Evolutionary conservation across 1,139 yeast species (phyloP), one percentile per base, ranked within the genome.

Genomic region (Magnusiomyces fungicola): DNA sequence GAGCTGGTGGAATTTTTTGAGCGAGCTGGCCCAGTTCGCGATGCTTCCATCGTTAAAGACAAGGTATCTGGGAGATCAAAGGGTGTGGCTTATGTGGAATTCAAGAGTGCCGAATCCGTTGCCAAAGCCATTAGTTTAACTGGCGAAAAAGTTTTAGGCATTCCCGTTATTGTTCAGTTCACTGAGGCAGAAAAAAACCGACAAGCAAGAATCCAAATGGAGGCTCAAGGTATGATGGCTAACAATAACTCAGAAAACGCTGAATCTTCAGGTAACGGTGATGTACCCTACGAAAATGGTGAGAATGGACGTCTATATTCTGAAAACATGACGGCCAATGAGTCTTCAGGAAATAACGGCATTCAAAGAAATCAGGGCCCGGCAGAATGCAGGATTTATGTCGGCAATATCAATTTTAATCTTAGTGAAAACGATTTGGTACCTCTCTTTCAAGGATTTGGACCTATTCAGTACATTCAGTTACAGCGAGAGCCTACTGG

Each of bases 61-160:
- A 56, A 65, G n/a, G 50, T 58, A 18, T 59, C 67, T 23, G 65
- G 66, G 27, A 58, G 70, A 6, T 65, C 71, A 3, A 67, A 67
- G 47, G 72, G 71, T 12, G 67, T 68, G 29, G 71, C 68, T 9
- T 68, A 65, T 55, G 70, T 68, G n/a, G 71, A 68, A 50, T 68
- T 68, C 49, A 54, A 56, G 16, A 55, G 64, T 29, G 53, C 54
- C n/a, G 67, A 61, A 27, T 51, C 66, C 2, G 69, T 68, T 1
- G 53, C 58, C 12, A 58, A 58, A 43, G 72, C 71, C 1, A 54
- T 68, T 25, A 58, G 55, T 25, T 50, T 68, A 57, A 66, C 70
- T 6, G 72, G 71, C 21, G 63, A 65, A 50, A 58, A 56, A 41
- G 56, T 68, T 22, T 53, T 67, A 30, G 71, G 70, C 7, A 64